phyloP scores from a whole-genome alignment of 2,329 filamentous ascomycete species.

The Fusarium sp. region DNA sequence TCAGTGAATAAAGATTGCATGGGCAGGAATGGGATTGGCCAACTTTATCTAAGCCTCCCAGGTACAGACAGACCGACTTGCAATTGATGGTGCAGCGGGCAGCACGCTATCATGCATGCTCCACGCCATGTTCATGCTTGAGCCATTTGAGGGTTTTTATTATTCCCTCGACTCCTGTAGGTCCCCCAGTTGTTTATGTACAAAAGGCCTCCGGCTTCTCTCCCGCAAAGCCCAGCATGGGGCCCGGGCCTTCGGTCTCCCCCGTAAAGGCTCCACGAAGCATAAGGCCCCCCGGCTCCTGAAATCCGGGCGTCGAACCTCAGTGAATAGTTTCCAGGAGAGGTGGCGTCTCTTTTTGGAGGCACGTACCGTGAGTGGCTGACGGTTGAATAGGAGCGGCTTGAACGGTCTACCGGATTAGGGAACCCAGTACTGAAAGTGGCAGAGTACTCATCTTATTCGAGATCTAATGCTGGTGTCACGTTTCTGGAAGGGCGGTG shows the following conservation, averaged over 20 bases:
- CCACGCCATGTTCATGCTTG: constrained; percentile 20
- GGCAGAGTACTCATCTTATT: constrained; percentile 1
- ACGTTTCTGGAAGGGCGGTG: constrained; percentile 41
- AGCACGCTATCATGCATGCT: constrained; percentile 15
- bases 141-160: constrained; percentile 37
- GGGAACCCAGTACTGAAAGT: constrained; percentile 17
- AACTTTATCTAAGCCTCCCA: constrained; percentile 29
- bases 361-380: constrained; percentile 12
- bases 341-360: constrained; percentile 3
- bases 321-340: constrained; percentile 4
- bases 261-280: constrained; percentile 27
- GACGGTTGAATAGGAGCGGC: constrained; percentile 6
- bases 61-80: constrained; percentile 2
- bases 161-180: constrained; percentile 9
- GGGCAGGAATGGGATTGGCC: constrained; percentile 18
- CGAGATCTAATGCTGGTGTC: constrained; percentile 1
- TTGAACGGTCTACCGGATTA: constrained; percentile 32
- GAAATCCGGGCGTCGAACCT: constrained; percentile 16
- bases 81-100: not conserved
- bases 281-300: constrained; percentile 11
- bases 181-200: constrained; percentile 2
- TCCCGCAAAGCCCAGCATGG: constrained; percentile 8
- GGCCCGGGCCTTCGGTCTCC: constrained; percentile 30
- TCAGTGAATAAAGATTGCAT: constrained; percentile 2
- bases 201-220: constrained; percentile 22